Evolutionary conservation across 176 grass and related monocot species (phyloP).

Genomic region (Hsuehochloa calcarea): DNA sequence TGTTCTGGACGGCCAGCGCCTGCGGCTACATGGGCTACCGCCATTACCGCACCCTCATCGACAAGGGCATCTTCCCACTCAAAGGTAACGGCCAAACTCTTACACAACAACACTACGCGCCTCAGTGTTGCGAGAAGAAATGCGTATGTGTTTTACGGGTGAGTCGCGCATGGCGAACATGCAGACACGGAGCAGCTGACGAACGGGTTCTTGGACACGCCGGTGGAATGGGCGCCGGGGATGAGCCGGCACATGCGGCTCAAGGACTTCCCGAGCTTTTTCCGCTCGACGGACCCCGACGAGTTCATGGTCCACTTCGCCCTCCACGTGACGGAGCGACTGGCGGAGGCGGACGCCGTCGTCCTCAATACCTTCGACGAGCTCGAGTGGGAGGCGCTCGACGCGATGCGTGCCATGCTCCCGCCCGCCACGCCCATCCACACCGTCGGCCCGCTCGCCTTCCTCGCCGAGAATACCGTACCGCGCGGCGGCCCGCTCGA

Average conservation of each 20-base stretch:
- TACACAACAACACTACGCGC: not conserved
- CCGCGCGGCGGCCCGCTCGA: not conserved
- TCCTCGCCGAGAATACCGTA: slow-evolving; percentile 28
- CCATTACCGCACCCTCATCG: slow-evolving; percentile 31
- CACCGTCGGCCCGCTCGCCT: slow-evolving; percentile 33
- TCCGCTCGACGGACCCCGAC: slow-evolving; percentile 34
- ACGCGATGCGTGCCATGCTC: slow-evolving; percentile 29
- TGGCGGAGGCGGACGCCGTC: slow-evolving; percentile 22
- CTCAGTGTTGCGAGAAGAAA: not conserved
- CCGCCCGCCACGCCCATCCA: slow-evolving; percentile 11
- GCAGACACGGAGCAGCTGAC: slow-evolving; percentile 42
- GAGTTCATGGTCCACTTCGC: slow-evolving; percentile 40
- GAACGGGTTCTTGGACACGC: slow-evolving; percentile 42
- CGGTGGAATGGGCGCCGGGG: slow-evolving; percentile 37
- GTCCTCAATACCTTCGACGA: slow-evolving; percentile 50
- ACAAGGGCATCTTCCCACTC: slow-evolving; percentile 55
- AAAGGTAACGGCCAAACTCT: slow-evolving; percentile 34
- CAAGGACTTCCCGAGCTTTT: slow-evolving; percentile 45
- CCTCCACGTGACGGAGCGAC: slow-evolving; percentile 7
- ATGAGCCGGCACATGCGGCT: slow-evolving; percentile 41
- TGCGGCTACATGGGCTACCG: slow-evolving; percentile 47
- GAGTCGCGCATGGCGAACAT: not conserved
- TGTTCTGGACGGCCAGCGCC: slow-evolving; percentile 51
- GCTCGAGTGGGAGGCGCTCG: slow-evolving; percentile 34
- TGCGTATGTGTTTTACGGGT: not conserved